phyloP scores from a whole-genome alignment of 2,329 filamentous ascomycete species.

The Davidsoniella virescens region DNA sequence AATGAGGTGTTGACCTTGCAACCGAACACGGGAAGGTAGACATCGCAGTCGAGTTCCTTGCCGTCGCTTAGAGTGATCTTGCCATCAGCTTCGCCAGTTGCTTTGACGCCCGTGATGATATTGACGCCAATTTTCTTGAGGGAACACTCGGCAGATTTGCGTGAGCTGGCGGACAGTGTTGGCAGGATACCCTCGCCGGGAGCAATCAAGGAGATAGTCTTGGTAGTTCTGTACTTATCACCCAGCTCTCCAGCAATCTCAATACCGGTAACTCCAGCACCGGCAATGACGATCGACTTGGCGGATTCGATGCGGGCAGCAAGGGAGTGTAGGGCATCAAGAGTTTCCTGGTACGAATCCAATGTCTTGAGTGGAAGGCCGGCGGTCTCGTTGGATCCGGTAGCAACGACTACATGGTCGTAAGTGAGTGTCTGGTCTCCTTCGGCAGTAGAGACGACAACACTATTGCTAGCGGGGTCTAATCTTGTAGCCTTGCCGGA shows the following conservation, averaged over 20 bases:
- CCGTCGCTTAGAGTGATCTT: conserved; percentile 21
- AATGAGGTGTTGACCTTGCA: conserved; percentile 29
- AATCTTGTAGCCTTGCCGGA: conserved; percentile 30
- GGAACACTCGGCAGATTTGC: conserved; percentile 23
- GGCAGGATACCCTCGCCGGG: conserved; percentile 13
- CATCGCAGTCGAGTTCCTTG: background rate
- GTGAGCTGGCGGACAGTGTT: conserved; percentile 19
- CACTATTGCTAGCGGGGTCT: conserved; percentile 25
- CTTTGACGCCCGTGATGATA: conserved; percentile 24
- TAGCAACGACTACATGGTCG: conserved; percentile 38
- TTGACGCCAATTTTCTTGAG: conserved; percentile 30
- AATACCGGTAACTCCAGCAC: conserved; percentile 24
- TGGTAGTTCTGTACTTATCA: conserved; percentile 18
- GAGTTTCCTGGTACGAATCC: conserved; percentile 27
- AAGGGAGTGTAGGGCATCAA: conserved; percentile 22
- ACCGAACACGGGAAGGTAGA: conserved; percentile 28
- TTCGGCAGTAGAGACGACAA: conserved; percentile 25
- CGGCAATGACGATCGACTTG: conserved; percentile 23
- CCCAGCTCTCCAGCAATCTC: conserved; percentile 24
- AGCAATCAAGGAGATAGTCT: conserved; percentile 17
- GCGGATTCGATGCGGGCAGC: conserved; percentile 23
- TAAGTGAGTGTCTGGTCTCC: conserved; percentile 25
- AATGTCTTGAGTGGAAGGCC: conserved; percentile 33
- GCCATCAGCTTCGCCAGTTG: conserved; percentile 20
- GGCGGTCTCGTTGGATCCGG: conserved; percentile 7